A percentile compares a stretch with the other conserved stretches of the same genome.
Conservation (phyloP, 2,329 filamentous ascomycete species). For the Exophiala calicioides region DNA sequence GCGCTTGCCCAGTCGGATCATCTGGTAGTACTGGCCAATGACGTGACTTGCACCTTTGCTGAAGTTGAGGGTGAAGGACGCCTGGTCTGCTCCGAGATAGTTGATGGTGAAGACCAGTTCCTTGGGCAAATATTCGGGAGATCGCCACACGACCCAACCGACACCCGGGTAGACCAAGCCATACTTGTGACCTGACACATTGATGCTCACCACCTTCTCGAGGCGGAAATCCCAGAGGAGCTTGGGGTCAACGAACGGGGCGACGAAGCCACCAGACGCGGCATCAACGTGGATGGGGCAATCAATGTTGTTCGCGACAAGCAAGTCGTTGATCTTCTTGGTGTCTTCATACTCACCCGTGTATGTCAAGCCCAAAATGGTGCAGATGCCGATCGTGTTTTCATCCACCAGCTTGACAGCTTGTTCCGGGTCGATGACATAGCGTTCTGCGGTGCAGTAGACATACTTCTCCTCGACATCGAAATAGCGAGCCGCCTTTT, state of each 20-base stretch:
- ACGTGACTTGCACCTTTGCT: constrained; percentile 92
- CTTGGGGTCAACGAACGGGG: constrained; percentile 81
- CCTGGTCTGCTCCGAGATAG: constrained; percentile 93
- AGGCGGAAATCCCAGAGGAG: constrained; percentile 91
- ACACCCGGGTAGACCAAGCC: constrained; percentile 82
- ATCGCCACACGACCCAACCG: constrained; percentile 90
- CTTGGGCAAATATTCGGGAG: constrained; percentile 77
- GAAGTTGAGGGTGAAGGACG: constrained; percentile 96
- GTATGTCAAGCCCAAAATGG: constrained; percentile 89
- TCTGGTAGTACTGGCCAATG: constrained; percentile 96
- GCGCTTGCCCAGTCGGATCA: constrained; percentile 89
- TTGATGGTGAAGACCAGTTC: constrained; percentile 99
- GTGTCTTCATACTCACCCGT: constrained; percentile 95
- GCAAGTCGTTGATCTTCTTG: constrained; percentile 85
- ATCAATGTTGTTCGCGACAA: constrained; percentile 73
- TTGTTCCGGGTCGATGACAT: constrained; percentile 64
- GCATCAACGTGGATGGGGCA: constrained; percentile 92
- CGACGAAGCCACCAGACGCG: constrained; percentile 88
- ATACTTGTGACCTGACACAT: constrained; percentile 90
- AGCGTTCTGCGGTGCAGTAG: constrained; percentile 62
- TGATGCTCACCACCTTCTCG: constrained; percentile 87
- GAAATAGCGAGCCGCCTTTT: constrained; percentile 86
- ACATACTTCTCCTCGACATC: constrained; percentile 87
- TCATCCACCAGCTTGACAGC: constrained; percentile 64
- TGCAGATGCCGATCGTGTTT: constrained; percentile 86